These are phyloP conservation scores for Dunaliella sp. DNA, from an alignment of 139 green algal genomes.

Conservation along the genomic window DNA sequence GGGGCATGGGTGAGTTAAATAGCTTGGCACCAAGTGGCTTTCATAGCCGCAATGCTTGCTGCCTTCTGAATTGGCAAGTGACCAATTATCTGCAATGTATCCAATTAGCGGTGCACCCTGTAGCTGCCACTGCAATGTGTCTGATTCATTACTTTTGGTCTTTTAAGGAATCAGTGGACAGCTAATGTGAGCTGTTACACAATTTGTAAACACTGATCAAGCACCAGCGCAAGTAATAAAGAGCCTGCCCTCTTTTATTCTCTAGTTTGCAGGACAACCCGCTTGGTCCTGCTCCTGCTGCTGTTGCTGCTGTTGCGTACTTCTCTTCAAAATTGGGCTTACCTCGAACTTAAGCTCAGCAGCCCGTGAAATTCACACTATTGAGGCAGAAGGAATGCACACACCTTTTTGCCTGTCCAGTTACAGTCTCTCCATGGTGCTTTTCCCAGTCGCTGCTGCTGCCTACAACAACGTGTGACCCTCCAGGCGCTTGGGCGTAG, in stretches of 20 bases:
- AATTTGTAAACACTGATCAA: too few relatives aligned
- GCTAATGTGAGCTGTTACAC: too few relatives aligned
- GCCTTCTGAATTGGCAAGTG: too few relatives aligned
- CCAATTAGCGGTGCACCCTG: too few relatives aligned
- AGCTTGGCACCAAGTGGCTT: too few relatives aligned
- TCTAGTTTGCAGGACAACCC: neutral
- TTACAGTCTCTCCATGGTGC: neutral
- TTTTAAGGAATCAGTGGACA: too few relatives aligned
- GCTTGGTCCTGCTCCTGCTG: neutral
- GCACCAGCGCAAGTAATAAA: too few relatives aligned
- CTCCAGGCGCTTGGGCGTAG: slow-evolving; percentile 30
- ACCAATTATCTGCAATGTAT: too few relatives aligned
- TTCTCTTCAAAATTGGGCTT: neutral
- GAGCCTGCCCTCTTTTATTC: neutral
- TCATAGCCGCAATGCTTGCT: too few relatives aligned
- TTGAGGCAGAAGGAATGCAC: neutral
- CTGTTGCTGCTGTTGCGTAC: neutral
- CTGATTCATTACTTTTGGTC: too few relatives aligned
- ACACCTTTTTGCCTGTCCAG: slow-evolving; percentile 7
- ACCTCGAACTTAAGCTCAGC: neutral
- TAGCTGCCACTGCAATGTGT: too few relatives aligned
- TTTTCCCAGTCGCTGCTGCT: slow-evolving; percentile 1
- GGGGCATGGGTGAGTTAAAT: too few relatives aligned
- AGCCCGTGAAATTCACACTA: neutral
- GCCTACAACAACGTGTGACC: slow-evolving; percentile 40